Conservation (phyloP, 768 basidiomycete genomes). For the Termitomyces sp. region DNA sequence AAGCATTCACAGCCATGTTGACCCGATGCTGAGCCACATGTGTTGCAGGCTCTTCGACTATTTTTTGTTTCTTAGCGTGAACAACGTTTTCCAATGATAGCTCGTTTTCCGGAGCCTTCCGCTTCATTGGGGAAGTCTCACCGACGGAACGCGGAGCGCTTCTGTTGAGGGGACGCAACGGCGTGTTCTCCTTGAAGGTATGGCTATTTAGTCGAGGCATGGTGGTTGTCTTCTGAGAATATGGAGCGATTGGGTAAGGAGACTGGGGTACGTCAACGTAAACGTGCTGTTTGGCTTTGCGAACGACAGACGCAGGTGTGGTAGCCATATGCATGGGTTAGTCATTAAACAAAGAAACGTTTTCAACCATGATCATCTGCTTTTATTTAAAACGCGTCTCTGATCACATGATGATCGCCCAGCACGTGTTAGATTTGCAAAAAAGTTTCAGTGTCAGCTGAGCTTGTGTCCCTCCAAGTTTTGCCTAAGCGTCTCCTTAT, state of each 20-base stretch:
- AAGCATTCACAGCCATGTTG: constrained; percentile 15
- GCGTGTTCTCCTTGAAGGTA: constrained; percentile 43
- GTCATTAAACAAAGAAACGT: constrained; percentile 7
- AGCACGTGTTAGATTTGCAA: constrained; percentile 22
- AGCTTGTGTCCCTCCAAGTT: neutral
- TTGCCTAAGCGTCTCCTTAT: constrained; percentile 5
- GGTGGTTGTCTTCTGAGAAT: neutral
- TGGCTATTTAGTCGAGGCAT: constrained; percentile 9
- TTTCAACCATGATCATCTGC: too few relatives aligned
- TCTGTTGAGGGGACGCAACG: constrained; percentile 21
- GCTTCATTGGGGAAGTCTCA: constrained; percentile 32
- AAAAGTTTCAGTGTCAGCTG: constrained; percentile 25
- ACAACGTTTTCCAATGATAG: constrained; percentile 14
- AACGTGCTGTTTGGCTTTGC: constrained; percentile 34
- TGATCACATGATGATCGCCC: constrained; percentile 24
- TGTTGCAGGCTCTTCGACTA: constrained; percentile 11
- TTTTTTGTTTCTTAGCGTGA: constrained; percentile 27
- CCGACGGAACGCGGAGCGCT: constrained; percentile 14
- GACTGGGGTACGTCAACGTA: constrained; percentile 59
- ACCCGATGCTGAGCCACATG: constrained; percentile 7
- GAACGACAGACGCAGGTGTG: constrained; percentile 18
- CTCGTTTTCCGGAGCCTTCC: constrained; percentile 39
- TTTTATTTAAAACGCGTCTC: constrained; percentile 18
- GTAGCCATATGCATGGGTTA: constrained; percentile 21
- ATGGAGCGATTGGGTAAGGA: constrained; percentile 26